A percentile compares a stretch with the other conserved stretches of the same genome.
phyloP scores from a whole-genome alignment of 768 basidiomycete species.

The Hygrophorus pudorinus region DNA sequence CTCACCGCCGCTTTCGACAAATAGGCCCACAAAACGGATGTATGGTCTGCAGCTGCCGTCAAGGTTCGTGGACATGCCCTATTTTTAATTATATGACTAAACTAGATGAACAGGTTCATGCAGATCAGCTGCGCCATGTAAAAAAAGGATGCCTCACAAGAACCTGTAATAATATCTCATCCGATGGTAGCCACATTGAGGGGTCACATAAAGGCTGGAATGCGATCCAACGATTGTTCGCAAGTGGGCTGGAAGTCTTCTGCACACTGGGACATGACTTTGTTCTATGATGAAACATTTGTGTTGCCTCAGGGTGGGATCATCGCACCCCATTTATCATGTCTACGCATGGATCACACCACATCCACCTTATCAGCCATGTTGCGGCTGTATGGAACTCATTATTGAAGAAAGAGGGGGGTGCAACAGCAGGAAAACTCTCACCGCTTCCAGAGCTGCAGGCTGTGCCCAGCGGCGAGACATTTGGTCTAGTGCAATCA shows the following conservation, averaged over 20 bases:
- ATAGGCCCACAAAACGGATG: background rate
- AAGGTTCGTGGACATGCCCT: conserved; percentile 1
- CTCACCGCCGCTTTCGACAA: background rate
- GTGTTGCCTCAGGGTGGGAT: conserved; percentile 1
- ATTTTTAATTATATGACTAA: background rate
- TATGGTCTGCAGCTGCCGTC: background rate
- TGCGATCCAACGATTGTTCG: conserved; percentile 9
- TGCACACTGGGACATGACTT: conserved; percentile 12
- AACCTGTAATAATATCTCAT: conserved; percentile 10
- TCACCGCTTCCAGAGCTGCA: background rate
- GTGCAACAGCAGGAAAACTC: background rate
- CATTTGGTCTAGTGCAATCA: too few relatives aligned
- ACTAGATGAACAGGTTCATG: conserved; percentile 12
- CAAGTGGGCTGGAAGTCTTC: conserved; percentile 16
- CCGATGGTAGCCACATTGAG: conserved; percentile 20
- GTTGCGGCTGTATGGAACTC: conserved; percentile 8
- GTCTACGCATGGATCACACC: conserved; percentile 16
- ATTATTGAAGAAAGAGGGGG: background rate
- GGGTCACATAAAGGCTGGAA: conserved; percentile 22
- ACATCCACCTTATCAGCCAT: conserved; percentile 12
- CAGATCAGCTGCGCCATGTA: conserved; percentile 19
- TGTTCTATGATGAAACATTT: conserved; percentile 14
- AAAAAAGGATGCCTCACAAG: conserved; percentile 17
- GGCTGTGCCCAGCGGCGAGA: background rate
- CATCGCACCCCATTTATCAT: conserved; percentile 4